phyloP scores from a whole-genome alignment of 345 rosid species.

The Murraya koenigii region DNA sequence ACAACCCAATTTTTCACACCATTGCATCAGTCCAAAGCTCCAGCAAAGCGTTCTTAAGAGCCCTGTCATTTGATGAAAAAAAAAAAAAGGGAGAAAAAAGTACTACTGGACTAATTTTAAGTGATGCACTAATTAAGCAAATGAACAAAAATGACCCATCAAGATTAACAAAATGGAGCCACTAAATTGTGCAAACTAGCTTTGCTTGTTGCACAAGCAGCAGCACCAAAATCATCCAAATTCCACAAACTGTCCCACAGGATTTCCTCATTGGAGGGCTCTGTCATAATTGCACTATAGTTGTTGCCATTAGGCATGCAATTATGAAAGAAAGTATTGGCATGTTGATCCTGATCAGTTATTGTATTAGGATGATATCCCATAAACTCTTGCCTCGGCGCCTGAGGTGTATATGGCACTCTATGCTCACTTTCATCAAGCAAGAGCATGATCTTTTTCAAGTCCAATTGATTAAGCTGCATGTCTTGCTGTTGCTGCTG shows the following conservation, averaged over 20 bases:
- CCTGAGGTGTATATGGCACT: constrained; percentile 42
- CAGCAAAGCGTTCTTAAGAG: constrained; percentile 3
- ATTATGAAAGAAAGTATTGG: background rate
- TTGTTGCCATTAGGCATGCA: constrained; percentile 22
- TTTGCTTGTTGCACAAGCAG: constrained; percentile 36
- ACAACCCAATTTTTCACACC: constrained; percentile 8
- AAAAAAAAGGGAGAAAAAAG: no score
- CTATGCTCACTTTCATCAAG: constrained; percentile 48
- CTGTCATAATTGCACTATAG: constrained; percentile 25
- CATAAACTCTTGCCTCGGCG: constrained; percentile 36
- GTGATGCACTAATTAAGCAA: no score
- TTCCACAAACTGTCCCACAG: constrained; percentile 80
- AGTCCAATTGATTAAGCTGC: constrained; percentile 55
- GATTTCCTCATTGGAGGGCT: constrained; percentile 37
- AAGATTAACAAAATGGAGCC: constrained; percentile 46
- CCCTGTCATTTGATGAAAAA: constrained; percentile 21
- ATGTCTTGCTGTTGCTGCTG: constrained; percentile 39
- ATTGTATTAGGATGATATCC: constrained; percentile 11
- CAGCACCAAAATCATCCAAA: constrained; percentile 50
- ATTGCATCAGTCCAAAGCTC: constrained; percentile 25
- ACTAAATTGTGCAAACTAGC: constrained; percentile 40
- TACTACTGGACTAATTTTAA: background rate
- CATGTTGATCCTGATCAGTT: constrained; percentile 30
- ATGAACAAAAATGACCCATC: background rate
- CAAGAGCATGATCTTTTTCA: constrained; percentile 52